Percentiles rank a stretch among this genome's conserved stretches.
Conservation (phyloP, 768 basidiomycete species). For the Lyophyllum shimeji region DNA sequence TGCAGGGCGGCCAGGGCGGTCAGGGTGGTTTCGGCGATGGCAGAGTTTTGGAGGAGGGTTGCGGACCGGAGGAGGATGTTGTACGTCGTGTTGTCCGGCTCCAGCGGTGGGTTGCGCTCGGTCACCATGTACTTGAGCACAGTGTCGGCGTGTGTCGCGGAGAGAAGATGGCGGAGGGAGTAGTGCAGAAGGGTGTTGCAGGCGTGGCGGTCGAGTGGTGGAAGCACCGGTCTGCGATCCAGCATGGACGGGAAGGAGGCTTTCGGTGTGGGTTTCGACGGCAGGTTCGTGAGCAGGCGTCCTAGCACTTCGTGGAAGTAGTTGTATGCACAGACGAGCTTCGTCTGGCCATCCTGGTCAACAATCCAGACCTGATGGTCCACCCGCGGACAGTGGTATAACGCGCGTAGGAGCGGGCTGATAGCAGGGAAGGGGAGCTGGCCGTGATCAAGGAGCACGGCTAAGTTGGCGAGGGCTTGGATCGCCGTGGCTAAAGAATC, state of each 20-base stretch:
- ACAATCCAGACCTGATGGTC: conserved; percentile 38
- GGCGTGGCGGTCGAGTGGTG: conserved; percentile 20
- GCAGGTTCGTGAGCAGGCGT: conserved; percentile 36
- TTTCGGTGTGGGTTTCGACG: conserved; percentile 7
- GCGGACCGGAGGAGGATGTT: conserved; percentile 61
- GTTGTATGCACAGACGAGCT: conserved; percentile 36
- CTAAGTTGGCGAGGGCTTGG: conserved; percentile 64
- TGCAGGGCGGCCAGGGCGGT: conserved; percentile 20
- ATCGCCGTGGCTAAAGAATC: conserved; percentile 35
- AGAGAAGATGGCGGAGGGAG: conserved; percentile 58
- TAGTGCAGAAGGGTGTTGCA: conserved; percentile 71
- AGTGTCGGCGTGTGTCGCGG: conserved; percentile 42
- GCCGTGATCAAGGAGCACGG: conserved; percentile 47
- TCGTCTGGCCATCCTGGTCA: conserved; percentile 21
- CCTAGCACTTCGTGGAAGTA: conserved; percentile 52
- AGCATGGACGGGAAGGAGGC: not conserved
- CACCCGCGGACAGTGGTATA: conserved; percentile 46
- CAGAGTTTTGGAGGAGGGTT: conserved; percentile 46
- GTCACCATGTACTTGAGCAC: conserved; percentile 58
- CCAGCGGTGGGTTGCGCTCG: conserved; percentile 36
- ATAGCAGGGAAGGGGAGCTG: conserved; percentile 46
- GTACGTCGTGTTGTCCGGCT: conserved; percentile 50
- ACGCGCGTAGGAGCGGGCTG: conserved; percentile 41
- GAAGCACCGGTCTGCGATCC: conserved; percentile 11
- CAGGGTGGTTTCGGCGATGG: conserved; percentile 40